Base-by-base conservation (phyloP, 768 basidiomycete genomes). In the Russula ochroleuca region DNA sequence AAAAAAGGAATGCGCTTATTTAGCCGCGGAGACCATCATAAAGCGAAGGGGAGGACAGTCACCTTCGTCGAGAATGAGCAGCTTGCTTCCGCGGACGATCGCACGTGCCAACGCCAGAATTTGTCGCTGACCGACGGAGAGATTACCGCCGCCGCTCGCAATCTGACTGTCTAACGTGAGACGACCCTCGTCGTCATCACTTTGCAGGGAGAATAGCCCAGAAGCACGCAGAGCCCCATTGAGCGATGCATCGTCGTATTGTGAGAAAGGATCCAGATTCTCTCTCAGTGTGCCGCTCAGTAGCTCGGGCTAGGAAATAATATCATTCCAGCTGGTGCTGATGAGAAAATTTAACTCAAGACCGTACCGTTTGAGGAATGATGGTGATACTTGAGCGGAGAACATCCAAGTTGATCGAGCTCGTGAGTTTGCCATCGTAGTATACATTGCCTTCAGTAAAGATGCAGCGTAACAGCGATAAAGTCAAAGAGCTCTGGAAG, bases 51-150 rank as follows among this genome's bases (percentile, higher is more conserved):
- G 52, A 9, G 5, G 41, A 43, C 10, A 68, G 70, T 37, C 35
- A 78, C 78, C 79, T 70, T 86, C 85, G 62, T 86, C 85, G 3
- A 86, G 72, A 49, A 86, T 80, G 41, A 85, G 73, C 15, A 86
- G 68, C 66, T 84, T 85, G 69, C 81, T 83, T 50, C 75, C 70
- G n/a, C 85, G 73, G 2, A 85, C 79, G 61, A 85, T 79, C 2
- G 85, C 84, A 33, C 85, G 75, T 0, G 85, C 84, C 0, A 86
- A 75, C 0, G 83, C 83, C 19, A 86, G 72, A 14, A 86, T 79
- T 70, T 86, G 85, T 11, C 83, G 73, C 68, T 86, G 81, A 3
- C 85, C 84, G n/a, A 85, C 78, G 7, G 79, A 81, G n/a, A 82
- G 69, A 64, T 81, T 82, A 1, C 73, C 59, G 0, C 80, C 80